These are phyloP conservation scores for Exidia glandulosa DNA, from an alignment of 768 basidiomycete genomes.

Conservation along the genomic window DNA sequence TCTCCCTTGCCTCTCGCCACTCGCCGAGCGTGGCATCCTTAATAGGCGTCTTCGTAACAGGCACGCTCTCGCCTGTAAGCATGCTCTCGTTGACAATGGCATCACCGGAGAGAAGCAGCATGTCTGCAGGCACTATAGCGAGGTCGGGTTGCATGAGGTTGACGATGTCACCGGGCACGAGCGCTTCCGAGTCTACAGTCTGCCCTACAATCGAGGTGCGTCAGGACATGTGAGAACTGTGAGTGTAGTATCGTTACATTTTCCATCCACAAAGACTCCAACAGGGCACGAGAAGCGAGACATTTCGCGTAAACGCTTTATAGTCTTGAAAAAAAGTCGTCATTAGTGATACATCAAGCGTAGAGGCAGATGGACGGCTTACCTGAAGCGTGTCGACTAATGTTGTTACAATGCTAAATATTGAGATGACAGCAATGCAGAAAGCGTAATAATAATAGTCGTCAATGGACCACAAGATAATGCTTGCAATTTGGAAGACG, in stretches of 20 bases:
- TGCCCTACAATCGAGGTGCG: constrained; percentile 45
- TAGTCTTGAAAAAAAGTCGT: constrained; percentile 43
- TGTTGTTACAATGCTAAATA: constrained; percentile 73
- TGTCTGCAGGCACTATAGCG: constrained; percentile 73
- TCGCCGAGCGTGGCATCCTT: constrained; percentile 64
- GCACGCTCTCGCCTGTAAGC: constrained; percentile 97
- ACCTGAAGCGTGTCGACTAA: constrained; percentile 89
- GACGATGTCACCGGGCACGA: constrained; percentile 89
- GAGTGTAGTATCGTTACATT: constrained; percentile 40
- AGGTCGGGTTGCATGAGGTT: constrained; percentile 74
- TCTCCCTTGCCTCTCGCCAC: constrained; percentile 58
- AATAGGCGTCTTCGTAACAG: constrained; percentile 81
- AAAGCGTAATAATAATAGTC: constrained; percentile 97
- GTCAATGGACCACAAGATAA: constrained; percentile 88
- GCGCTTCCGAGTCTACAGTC: constrained; percentile 56
- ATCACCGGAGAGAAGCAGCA: constrained; percentile 88
- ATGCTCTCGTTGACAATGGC: constrained; percentile 98
- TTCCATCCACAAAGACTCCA: constrained; percentile 52
- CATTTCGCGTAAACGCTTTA: constrained; percentile 91
- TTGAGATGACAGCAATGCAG: constrained; percentile 86
- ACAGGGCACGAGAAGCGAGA: constrained; percentile 79
- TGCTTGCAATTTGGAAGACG: constrained; percentile 94
- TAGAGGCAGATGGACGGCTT: constrained; percentile 5
- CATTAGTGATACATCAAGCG: not conserved
- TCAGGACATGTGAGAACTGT: not conserved